Conservation (phyloP, 352 stramenopile genomes). For the Phytophthora litchii region DNA sequence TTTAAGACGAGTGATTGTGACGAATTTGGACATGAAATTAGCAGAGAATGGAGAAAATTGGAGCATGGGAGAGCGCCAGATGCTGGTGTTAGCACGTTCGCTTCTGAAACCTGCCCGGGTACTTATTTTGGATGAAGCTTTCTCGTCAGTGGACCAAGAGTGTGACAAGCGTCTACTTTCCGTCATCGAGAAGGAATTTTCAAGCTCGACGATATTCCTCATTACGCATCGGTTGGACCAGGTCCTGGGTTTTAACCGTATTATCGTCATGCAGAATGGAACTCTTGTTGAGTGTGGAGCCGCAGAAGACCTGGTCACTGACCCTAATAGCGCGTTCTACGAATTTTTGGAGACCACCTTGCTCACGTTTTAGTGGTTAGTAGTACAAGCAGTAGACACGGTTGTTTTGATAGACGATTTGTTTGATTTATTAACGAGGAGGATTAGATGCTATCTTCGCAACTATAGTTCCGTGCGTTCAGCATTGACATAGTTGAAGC, state of each 20-base stretch:
- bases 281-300: constrained; percentile 86
- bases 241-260: constrained; percentile 92
- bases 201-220: constrained; percentile 91
- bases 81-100: constrained; percentile 93
- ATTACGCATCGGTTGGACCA: constrained; percentile 95
- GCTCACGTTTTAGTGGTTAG: constrained; percentile 36
- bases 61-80: constrained; percentile 94
- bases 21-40: constrained; percentile 30
- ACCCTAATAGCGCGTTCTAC: constrained; percentile 42
- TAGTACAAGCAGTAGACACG: no score
- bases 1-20: constrained; percentile 23
- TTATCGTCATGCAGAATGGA: constrained; percentile 62
- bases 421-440: constrained; percentile 28
- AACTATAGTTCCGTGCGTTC: constrained; percentile 29
- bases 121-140: constrained; percentile 87
- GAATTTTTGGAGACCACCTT: constrained; percentile 48
- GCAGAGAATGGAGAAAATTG: constrained; percentile 95
- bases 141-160: constrained; percentile 57
- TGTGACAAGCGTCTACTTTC: constrained; percentile 62
- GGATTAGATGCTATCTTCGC: background rate
- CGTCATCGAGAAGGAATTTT: constrained; percentile 83
- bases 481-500: constrained; percentile 22
- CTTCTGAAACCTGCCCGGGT: constrained; percentile 91
- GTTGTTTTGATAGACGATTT: constrained; percentile 9
- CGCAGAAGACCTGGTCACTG: constrained; percentile 78